Percentiles rank a stretch among this genome's conserved stretches.
Evolutionary conservation across 441 rosid species (phyloP).

Genomic region (Gossypium lobatum): DNA sequence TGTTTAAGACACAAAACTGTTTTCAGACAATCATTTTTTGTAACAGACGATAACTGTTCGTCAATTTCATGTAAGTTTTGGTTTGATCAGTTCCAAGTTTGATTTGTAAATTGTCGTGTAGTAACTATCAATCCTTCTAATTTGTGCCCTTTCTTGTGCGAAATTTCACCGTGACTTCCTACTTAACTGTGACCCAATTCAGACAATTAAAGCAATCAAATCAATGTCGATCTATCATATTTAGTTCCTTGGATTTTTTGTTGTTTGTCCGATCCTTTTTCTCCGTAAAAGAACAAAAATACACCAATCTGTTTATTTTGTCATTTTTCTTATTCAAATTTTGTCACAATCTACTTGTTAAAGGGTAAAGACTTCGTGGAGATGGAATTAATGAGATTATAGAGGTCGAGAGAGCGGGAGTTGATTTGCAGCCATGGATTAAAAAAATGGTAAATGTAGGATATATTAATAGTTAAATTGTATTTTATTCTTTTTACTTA

Average conservation of each 20-base stretch:
- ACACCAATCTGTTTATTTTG: neutral
- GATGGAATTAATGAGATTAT: neutral
- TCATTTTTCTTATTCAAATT: neutral
- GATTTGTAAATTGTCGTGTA: constrained; percentile 33
- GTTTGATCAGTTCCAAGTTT: constrained; percentile 11
- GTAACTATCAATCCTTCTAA: constrained; percentile 1
- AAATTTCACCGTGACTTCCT: constrained; percentile 10
- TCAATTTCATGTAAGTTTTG: neutral
- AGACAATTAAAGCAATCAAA: constrained; percentile 12
- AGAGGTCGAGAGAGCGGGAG: neutral
- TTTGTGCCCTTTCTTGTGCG: neutral
- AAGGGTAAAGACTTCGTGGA: neutral
- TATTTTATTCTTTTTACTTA: too few species aligned
- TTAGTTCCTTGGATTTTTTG: neutral
- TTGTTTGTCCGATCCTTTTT: neutral
- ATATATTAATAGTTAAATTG: too few species aligned
- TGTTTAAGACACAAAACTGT: neutral
- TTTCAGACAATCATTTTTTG: neutral
- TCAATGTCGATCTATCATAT: neutral
- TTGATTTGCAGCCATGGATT: too few species aligned
- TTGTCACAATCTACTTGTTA: constrained; percentile 11
- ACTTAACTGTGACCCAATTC: neutral
- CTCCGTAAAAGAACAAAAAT: neutral
- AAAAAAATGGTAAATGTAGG: too few species aligned
- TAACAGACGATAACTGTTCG: neutral